A percentile compares a stretch with the other conserved stretches of the same genome.
These are phyloP conservation scores for Entomortierella beljakovae DNA, from an alignment of 192 early-diverging fungal species.

Conservation along the genomic window DNA sequence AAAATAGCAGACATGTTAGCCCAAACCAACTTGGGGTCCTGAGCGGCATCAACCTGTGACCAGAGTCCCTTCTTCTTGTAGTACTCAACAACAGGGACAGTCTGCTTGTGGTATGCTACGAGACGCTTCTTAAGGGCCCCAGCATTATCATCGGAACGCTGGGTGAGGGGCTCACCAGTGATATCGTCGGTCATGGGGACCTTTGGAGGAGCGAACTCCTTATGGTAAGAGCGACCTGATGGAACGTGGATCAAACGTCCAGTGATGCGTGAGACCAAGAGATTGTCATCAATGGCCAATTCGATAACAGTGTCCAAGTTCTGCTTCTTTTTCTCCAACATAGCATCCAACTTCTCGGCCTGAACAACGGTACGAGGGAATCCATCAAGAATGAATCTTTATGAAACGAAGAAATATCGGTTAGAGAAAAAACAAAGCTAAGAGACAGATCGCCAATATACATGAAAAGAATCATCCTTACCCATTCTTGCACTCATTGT, in stretches of 20 bases:
- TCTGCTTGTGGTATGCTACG: conserved; percentile 85
- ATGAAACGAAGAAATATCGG: neutral
- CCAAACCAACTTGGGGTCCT: conserved; percentile 92
- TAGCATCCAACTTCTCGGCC: conserved; percentile 98
- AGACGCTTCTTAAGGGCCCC: conserved; percentile 94
- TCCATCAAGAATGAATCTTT: conserved; percentile 96
- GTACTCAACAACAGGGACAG: conserved; percentile 86
- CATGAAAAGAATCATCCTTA: conserved; percentile 39
- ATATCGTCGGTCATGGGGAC: conserved; percentile 90
- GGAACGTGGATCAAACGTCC: conserved; percentile 95
- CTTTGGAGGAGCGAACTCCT: conserved; percentile 96
- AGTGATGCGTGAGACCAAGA: conserved; percentile 96
- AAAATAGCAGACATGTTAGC: conserved; percentile 91
- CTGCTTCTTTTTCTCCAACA: conserved; percentile 86
- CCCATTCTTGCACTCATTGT: conserved; percentile 96
- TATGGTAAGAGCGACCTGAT: conserved; percentile 97
- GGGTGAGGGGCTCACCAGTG: conserved; percentile 97
- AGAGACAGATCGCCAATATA: too few relatives aligned
- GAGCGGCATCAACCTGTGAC: conserved; percentile 92
- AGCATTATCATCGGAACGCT: conserved; percentile 98
- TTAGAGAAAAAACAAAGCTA: neutral
- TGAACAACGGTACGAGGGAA: conserved; percentile 99
- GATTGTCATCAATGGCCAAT: conserved; percentile 91
- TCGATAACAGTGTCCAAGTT: conserved; percentile 91
- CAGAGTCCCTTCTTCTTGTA: conserved; percentile 96